These are phyloP conservation scores for Solanum appendiculatum DNA, from an alignment of 257 asterid genomes.

Conservation along the genomic window DNA sequence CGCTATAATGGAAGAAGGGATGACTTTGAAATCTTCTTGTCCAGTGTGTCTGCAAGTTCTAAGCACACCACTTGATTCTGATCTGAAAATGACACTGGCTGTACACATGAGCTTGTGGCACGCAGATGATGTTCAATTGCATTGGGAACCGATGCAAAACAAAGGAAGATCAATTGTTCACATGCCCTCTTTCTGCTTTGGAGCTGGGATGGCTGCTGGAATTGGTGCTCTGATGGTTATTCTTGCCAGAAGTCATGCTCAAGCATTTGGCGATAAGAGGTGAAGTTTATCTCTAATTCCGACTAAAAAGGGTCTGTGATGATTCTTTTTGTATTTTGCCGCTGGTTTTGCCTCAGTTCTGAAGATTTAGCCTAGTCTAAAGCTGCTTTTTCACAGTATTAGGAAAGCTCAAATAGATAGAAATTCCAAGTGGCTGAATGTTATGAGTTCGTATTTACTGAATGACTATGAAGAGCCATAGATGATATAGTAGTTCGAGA, in stretches of 20 bases:
- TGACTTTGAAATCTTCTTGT: conserved; percentile 43
- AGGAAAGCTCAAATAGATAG: background rate
- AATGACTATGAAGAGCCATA: background rate
- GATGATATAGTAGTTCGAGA: background rate
- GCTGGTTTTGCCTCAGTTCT: background rate
- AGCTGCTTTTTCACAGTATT: background rate
- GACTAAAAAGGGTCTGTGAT: background rate
- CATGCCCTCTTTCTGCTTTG: conserved; percentile 50
- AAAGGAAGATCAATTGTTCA: conserved; percentile 28
- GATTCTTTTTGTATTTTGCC: background rate
- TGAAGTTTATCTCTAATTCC: background rate
- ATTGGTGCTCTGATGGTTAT: conserved; percentile 42
- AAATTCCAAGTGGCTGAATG: background rate
- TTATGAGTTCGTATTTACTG: background rate
- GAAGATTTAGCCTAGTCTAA: background rate
- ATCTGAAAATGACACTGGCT: conserved; percentile 57
- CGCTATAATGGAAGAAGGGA: conserved; percentile 24
- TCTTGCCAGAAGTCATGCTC: conserved; percentile 30
- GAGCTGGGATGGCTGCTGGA: conserved; percentile 58
- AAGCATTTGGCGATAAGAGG: conserved; percentile 6
- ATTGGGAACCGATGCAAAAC: conserved; percentile 68
- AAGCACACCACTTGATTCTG: conserved; percentile 23
- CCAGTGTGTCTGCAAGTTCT: conserved; percentile 55
- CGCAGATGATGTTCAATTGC: conserved; percentile 64
- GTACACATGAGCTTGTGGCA: conserved; percentile 86